These are phyloP conservation scores for Amylocarpus encephaloides DNA, from an alignment of 2,329 filamentous ascomycete genomes.

Conservation along the genomic window DNA sequence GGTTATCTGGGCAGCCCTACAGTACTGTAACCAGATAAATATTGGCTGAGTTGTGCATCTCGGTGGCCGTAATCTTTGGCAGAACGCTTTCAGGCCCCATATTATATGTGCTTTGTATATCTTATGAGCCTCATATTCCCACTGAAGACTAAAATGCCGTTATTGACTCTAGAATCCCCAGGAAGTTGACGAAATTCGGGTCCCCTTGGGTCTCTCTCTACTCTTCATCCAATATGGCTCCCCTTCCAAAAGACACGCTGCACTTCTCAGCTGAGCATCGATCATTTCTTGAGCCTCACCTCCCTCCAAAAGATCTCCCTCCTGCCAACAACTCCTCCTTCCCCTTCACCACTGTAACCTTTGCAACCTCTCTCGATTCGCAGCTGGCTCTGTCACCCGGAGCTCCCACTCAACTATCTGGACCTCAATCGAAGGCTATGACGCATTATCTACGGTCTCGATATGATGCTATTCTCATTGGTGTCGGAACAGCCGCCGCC, in stretches of 20 bases:
- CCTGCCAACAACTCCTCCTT: neutral
- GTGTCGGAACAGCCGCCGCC: slow-evolving; percentile 73
- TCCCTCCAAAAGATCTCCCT: neutral
- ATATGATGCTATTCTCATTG: slow-evolving; percentile 78
- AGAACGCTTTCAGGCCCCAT: no score
- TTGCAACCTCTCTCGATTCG: slow-evolving; percentile 82
- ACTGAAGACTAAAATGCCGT: neutral
- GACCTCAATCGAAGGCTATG: slow-evolving; percentile 78
- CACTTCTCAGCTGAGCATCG: neutral
- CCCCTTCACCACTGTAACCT: slow-evolving; percentile 61
- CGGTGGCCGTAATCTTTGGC: no score
- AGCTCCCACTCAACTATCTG: slow-evolving; percentile 74
- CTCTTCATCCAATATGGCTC: slow-evolving; percentile 36
- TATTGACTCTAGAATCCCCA: slow-evolving; percentile 1
- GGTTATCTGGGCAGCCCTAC: no score
- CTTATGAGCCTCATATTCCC: no score
- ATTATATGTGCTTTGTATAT: no score
- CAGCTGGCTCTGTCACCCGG: slow-evolving; percentile 69
- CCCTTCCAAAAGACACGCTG: neutral
- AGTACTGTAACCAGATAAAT: no score
- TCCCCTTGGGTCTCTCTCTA: neutral
- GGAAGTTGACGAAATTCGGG: neutral
- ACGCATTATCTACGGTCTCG: slow-evolving; percentile 79
- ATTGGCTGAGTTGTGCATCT: no score
- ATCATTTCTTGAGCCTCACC: slow-evolving; percentile 1